These are phyloP conservation scores for Colletotrichum tropicale DNA, from an alignment of 2,329 filamentous ascomycete genomes.

Conservation along the genomic window DNA sequence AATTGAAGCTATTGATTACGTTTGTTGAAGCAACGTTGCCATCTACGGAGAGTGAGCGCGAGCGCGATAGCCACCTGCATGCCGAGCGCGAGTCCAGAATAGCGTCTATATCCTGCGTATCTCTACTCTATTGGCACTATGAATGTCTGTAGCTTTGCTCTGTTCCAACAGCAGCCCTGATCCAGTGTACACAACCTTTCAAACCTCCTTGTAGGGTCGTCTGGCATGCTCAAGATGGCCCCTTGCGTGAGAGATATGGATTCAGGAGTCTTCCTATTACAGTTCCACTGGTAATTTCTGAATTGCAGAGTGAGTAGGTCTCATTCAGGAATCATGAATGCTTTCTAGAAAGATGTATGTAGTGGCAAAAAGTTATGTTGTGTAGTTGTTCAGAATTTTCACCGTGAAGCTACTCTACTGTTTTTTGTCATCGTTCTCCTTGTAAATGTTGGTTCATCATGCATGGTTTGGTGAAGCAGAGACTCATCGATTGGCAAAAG, in stretches of 20 bases:
- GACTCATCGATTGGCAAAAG: neutral
- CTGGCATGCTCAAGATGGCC: neutral
- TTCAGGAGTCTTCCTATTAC: neutral
- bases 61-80: neutral
- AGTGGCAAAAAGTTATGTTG: too few species aligned
- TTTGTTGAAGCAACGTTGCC: accelerated
- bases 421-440: accelerated
- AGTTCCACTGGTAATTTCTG: neutral
- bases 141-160: neutral
- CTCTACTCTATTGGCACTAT: accelerated
- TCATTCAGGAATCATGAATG: neutral
- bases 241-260: neutral
- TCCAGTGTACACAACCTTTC: neutral
- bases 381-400: too few species aligned
- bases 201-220: neutral
- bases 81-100: neutral
- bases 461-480: accelerated
- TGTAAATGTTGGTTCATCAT: accelerated
- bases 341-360: too few species aligned
- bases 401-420: neutral
- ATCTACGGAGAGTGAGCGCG: neutral
- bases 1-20: neutral
- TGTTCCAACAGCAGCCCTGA: neutral
- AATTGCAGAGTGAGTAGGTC: neutral
- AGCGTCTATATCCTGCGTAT: neutral